These are phyloP conservation scores for Hypomyces perniciosus DNA, from an alignment of 2,329 filamentous ascomycete genomes.

Conservation along the genomic window DNA sequence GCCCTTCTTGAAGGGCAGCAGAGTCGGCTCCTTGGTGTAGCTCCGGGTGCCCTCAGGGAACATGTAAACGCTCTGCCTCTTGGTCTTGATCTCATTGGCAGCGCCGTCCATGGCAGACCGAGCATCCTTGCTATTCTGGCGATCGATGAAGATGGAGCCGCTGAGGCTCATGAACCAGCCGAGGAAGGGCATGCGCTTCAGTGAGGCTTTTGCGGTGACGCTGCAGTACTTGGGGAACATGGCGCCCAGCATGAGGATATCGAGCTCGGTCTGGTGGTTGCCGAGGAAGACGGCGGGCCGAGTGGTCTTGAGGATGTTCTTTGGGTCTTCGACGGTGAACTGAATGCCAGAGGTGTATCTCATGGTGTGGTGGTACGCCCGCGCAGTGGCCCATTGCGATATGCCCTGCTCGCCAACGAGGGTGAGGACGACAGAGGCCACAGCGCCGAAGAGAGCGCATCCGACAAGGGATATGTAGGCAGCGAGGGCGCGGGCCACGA, in stretches of 20 bases:
- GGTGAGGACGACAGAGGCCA: conserved; percentile 66
- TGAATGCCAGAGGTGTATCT: conserved; percentile 65
- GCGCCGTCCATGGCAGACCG: conserved; percentile 81
- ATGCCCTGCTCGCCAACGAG: conserved; percentile 66
- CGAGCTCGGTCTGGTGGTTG: conserved; percentile 95
- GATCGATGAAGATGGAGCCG: conserved; percentile 92
- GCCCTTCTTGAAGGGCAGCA: conserved; percentile 98
- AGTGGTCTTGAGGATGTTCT: conserved; percentile 54
- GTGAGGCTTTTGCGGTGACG: conserved; percentile 83
- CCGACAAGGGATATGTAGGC: conserved; percentile 57
- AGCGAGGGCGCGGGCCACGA: conserved; percentile 62
- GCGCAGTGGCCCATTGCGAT: conserved; percentile 78
- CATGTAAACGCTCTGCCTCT: conserved; percentile 74
- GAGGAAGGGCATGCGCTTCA: conserved; percentile 75
- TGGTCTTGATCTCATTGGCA: conserved; percentile 67
- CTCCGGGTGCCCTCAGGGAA: conserved; percentile 91
- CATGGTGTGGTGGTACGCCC: conserved; percentile 78
- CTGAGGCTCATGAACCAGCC: conserved; percentile 92
- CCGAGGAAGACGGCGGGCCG: conserved; percentile 87
- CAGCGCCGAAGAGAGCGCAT: conserved; percentile 65
- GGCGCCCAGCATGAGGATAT: conserved; percentile 82
- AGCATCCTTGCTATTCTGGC: conserved; percentile 75
- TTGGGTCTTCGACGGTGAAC: conserved; percentile 66
- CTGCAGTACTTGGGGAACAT: conserved; percentile 89
- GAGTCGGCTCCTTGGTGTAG: conserved; percentile 71